A percentile compares a stretch with the other conserved stretches of the same genome.
phyloP scores from a whole-genome alignment of 2,329 filamentous ascomycete genomes.

The Epichloe sp. region DNA sequence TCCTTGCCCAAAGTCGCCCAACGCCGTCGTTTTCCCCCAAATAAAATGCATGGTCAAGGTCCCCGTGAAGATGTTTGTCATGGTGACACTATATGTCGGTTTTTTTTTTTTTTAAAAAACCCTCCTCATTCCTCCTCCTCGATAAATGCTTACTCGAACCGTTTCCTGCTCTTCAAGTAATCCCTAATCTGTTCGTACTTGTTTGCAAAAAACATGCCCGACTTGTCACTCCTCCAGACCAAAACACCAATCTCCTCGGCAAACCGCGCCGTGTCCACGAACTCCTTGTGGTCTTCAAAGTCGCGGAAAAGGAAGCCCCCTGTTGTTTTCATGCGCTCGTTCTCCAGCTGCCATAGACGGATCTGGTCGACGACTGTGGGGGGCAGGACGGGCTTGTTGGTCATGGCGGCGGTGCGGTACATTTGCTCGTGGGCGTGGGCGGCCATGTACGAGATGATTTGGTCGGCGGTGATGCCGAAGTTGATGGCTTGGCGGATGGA shows the following conservation, averaged over 20 bases:
- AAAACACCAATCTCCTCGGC: constrained; percentile 85
- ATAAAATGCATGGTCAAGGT: no score
- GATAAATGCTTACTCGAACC: constrained; percentile 22
- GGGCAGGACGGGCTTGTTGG: constrained; percentile 68
- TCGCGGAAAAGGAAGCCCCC: constrained; percentile 82
- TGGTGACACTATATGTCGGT: not conserved
- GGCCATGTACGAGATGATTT: constrained; percentile 86
- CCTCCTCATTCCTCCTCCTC: not conserved
- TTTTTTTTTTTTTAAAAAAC: not conserved
- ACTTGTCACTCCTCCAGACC: constrained; percentile 70
- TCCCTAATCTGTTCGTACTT: constrained; percentile 78
- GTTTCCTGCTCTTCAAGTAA: constrained; percentile 58
- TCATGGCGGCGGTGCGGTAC: constrained; percentile 48
- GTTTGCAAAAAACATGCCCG: constrained; percentile 74
- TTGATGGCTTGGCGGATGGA: constrained; percentile 79
- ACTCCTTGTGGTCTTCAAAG: constrained; percentile 60
- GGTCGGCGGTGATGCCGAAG: constrained; percentile 84
- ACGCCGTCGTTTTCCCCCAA: no score
- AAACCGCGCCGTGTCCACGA: constrained; percentile 58
- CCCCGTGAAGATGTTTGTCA: no score
- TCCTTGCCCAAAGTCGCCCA: no score
- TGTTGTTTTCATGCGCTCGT: constrained; percentile 80
- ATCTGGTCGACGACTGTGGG: constrained; percentile 97
- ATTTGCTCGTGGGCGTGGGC: constrained; percentile 93
- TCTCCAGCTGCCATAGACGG: constrained; percentile 91